Evolutionary conservation across 768 basidiomycete genomes (phyloP), one percentile per base, ranked within the genome.

Genomic region (Mycena rosella): DNA sequence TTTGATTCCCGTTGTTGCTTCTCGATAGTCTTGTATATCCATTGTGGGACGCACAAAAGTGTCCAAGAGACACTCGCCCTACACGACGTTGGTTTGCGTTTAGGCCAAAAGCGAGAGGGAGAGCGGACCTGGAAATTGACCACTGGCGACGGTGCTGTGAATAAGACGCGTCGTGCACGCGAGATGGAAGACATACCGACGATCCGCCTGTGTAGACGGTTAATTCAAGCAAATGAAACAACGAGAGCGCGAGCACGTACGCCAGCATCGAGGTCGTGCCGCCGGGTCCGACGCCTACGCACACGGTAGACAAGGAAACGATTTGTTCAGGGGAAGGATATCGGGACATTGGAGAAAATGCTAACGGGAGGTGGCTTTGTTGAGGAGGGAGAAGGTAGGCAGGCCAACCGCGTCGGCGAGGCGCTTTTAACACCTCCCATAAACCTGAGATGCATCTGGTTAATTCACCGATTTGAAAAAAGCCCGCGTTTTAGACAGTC

Each of bases 211-310:
- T 10, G 29, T 10, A 18, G 47, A 61, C 24, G 40, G 32, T 38
- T 54, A 67, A 68, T 17, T 20, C 9, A 29, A 17, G 57, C 47
- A 36, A 40, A 65, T 11, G 61, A n/a, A n/a, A n/a, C 29, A 49
- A 34, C 22, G 22, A 29, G 45, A 56, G 40, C 27, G 60, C 34
- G 58, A 38, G 17, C 47, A 84, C 90, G 69, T 81, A 94, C 93
- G 92, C 93, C 38, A 95, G 82, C 89, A 95, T 91, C 42, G 89
- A 87, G 2, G 93, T 95, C 18, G 90, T 90, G 9, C 93, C 93
- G 4, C 93, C 92, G 20, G 65, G 65, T 15, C 65, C 65, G 34
- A 66, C 65, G 15, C 93, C 93, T n/a, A 94, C 90, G 69, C 88
- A 89, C 56, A 83, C 81, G 69, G 89, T 92, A 18, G 91, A 87